Conservation (phyloP, 2,329 filamentous ascomycete genomes). For the Colletotrichum gigasporum region DNA sequence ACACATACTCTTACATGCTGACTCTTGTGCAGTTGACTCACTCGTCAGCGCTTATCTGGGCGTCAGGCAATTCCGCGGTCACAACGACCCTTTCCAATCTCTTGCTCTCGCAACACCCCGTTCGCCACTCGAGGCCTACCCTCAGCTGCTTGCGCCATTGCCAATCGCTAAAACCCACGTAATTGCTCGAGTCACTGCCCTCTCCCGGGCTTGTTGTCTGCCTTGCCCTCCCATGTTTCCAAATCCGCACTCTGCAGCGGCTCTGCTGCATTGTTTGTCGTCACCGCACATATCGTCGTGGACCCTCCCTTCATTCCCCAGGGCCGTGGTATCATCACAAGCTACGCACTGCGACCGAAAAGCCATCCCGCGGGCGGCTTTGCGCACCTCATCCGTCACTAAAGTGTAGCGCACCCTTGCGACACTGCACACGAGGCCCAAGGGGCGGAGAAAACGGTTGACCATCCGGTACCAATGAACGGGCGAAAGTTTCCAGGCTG, state of each 20-base stretch:
- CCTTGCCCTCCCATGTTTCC: background rate
- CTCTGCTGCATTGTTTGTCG: background rate
- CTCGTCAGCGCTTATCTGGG: background rate
- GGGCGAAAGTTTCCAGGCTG: background rate
- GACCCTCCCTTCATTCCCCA: background rate
- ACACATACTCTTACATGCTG: conserved; percentile 11
- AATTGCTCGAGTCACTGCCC: background rate
- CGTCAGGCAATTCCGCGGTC: background rate
- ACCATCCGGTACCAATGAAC: background rate
- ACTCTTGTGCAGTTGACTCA: conserved; percentile 13
- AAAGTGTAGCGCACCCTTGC: background rate
- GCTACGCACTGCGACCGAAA: background rate
- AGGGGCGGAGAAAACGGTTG: background rate
- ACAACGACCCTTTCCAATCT: too few relatives aligned
- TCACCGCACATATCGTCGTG: conserved; percentile 3
- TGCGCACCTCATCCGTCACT: background rate
- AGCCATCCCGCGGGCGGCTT: background rate
- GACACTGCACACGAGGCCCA: background rate
- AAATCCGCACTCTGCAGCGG: background rate
- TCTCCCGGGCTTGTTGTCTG: too few relatives aligned
- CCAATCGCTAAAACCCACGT: background rate
- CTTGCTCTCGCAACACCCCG: too few relatives aligned
- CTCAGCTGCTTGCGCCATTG: background rate
- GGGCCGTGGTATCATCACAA: background rate
- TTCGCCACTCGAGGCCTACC: background rate